phyloP scores from a whole-genome alignment of 116 monocot genomes.

The Posidonia oceanica region DNA sequence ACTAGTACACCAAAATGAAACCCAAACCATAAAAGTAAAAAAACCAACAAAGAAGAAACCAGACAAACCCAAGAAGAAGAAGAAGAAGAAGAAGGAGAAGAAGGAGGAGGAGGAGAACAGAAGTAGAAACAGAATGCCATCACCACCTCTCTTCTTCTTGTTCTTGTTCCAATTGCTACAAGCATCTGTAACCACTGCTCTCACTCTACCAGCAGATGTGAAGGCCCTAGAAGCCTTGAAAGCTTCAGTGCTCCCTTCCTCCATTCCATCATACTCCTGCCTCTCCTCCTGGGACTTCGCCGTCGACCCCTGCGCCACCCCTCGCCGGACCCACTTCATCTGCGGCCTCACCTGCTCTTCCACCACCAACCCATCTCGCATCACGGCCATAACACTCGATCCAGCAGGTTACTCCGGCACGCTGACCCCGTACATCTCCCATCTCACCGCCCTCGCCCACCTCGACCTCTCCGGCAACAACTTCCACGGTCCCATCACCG shows the following conservation, averaged over 20 bases:
- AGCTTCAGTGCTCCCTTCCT: slow-evolving; percentile 18
- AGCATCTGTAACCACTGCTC: not conserved
- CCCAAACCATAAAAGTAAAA: not conserved
- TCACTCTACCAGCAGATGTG: slow-evolving; percentile 15
- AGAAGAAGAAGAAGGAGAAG: no score
- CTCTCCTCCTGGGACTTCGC: slow-evolving; percentile 58
- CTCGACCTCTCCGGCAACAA: slow-evolving; percentile 34
- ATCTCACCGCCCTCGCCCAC: slow-evolving; percentile 28
- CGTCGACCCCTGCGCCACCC: slow-evolving; percentile 35
- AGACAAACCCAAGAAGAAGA: no score
- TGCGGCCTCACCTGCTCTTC: slow-evolving; percentile 48
- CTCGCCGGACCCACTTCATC: slow-evolving; percentile 22
- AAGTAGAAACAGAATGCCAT: no score
- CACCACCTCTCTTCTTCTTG: not conserved
- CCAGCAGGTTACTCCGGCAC: slow-evolving; percentile 37
- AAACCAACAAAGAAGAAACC: no score
- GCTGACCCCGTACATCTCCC: slow-evolving; percentile 23
- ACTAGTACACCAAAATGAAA: not conserved
- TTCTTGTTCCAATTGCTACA: not conserved
- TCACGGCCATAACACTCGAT: slow-evolving; percentile 42
- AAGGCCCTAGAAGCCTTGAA: slow-evolving; percentile 31
- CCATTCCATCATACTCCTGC: slow-evolving; percentile 46
- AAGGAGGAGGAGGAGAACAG: no score
- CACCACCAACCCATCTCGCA: slow-evolving; percentile 6
- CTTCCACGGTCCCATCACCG: slow-evolving; percentile 29